A percentile compares a stretch with the other conserved stretches of the same genome.
Evolutionary conservation across 495 filamentous ascomycete genomes (phyloP).

Genomic region (Penicillium roqueforti): DNA sequence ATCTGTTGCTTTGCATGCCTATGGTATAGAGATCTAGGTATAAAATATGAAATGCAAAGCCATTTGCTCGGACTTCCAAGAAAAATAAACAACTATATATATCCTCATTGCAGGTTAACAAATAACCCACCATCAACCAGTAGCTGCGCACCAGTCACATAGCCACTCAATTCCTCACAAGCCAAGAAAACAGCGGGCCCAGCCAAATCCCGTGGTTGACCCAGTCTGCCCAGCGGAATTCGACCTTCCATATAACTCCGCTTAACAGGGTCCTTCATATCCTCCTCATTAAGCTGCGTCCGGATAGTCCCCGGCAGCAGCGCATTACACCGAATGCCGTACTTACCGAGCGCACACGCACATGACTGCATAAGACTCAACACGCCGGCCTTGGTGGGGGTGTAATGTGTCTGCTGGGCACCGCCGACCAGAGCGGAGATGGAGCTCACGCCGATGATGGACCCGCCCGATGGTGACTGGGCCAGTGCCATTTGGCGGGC

Average conservation of each 20-base stretch:
- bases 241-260: conserved; percentile 76
- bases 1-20: conserved; percentile 61
- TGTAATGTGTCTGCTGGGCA: conserved; percentile 78
- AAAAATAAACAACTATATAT: background rate
- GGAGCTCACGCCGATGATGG: conserved; percentile 79
- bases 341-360: conserved; percentile 71
- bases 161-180: conserved; percentile 67
- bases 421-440: conserved; percentile 85
- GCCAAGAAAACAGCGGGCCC: conserved; percentile 86
- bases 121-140: conserved; percentile 81
- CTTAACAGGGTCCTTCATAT: conserved; percentile 65
- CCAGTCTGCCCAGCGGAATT: conserved; percentile 74
- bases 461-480: conserved; percentile 61
- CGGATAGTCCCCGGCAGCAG: conserved; percentile 79
- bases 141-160: conserved; percentile 79
- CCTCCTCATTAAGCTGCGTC: conserved; percentile 83
- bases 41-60: no score
- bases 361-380: conserved; percentile 79
- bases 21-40: conserved; percentile 49
- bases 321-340: conserved; percentile 80
- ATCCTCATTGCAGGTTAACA: conserved; percentile 58
- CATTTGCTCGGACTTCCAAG: no score
- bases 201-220: conserved; percentile 63
- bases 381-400: conserved; percentile 86
- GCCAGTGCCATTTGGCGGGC: conserved; percentile 67